Percentiles rank a stretch among this genome's conserved stretches.
These are phyloP conservation scores for Penicillium sp. DNA, from an alignment of 2,329 filamentous ascomycete species.

Conservation along the genomic window DNA sequence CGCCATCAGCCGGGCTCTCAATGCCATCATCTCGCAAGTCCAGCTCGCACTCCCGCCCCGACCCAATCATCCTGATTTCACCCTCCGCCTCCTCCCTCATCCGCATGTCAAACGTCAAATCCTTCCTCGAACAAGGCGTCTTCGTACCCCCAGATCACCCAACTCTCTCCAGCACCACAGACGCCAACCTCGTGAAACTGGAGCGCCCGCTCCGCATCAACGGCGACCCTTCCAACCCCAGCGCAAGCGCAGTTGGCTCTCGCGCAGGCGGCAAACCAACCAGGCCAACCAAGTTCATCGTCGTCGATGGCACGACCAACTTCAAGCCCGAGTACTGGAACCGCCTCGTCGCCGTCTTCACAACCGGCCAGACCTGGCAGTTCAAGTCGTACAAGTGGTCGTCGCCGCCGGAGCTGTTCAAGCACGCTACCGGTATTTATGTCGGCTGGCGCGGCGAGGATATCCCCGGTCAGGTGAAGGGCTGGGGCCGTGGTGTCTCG, in stretches of 20 bases:
- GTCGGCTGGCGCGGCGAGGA: conserved; percentile 88
- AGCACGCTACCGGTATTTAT: conserved; percentile 81
- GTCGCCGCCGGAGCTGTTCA: conserved; percentile 82
- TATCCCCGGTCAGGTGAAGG: conserved; percentile 71
- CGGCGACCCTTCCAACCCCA: conserved; percentile 31
- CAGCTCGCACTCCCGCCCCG: conserved; percentile 49
- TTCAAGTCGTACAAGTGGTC: conserved; percentile 99
- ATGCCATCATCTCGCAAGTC: conserved; percentile 41
- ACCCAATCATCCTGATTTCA: conserved; percentile 95
- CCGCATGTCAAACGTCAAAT: conserved; percentile 92
- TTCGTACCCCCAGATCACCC: conserved; percentile 73
- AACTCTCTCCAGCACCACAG: conserved; percentile 60
- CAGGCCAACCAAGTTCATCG: conserved; percentile 84
- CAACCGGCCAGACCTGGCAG: conserved; percentile 96
- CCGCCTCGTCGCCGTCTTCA: conserved; percentile 93
- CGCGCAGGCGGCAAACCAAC: conserved; percentile 57
- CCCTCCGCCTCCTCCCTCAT: conserved; percentile 93
- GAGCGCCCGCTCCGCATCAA: conserved; percentile 68
- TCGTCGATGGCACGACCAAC: conserved; percentile 87
- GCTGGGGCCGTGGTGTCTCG: conserved; percentile 82
- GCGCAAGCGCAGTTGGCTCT: conserved; percentile 17
- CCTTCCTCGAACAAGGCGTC: conserved; percentile 81
- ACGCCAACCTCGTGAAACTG: conserved; percentile 80
- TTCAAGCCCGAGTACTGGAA: conserved; percentile 99
- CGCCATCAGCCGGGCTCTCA: conserved; percentile 40